A percentile compares a stretch with the other conserved stretches of the same genome.
Evolutionary conservation across 495 filamentous ascomycete genomes (phyloP).

Genomic region (Monascus purpureus): DNA sequence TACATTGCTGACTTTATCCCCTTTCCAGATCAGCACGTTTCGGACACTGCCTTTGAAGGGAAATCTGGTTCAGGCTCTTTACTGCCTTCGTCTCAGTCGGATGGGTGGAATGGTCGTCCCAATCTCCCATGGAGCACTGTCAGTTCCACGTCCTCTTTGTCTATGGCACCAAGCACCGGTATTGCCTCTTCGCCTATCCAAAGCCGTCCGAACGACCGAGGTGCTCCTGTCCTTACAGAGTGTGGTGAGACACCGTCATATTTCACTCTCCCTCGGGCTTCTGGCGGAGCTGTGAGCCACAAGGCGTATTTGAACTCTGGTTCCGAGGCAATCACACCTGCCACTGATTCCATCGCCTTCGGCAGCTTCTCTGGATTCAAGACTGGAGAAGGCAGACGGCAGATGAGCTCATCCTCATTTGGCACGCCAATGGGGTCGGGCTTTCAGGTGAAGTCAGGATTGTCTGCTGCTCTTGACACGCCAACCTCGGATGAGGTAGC

Average conservation of each 20-base stretch:
- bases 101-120: slow-evolving; percentile 35
- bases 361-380: slow-evolving; percentile 16
- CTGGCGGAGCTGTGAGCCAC: slow-evolving; percentile 14
- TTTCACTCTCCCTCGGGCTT: slow-evolving; percentile 22
- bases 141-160: slow-evolving; percentile 31
- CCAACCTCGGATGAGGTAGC: slow-evolving; percentile 17
- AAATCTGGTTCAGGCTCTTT: slow-evolving; percentile 55
- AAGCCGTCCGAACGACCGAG: slow-evolving; percentile 28
- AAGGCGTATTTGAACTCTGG: slow-evolving; percentile 19
- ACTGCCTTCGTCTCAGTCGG: slow-evolving; percentile 48
- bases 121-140: slow-evolving; percentile 41
- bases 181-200: slow-evolving; percentile 38
- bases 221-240: slow-evolving; percentile 23
- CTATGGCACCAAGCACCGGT: slow-evolving; percentile 25
- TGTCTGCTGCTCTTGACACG: slow-evolving; percentile 15
- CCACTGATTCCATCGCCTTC: slow-evolving; percentile 21
- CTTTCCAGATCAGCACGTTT: slow-evolving; percentile 21
- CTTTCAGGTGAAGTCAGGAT: slow-evolving; percentile 11
- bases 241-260: slow-evolving; percentile 24
- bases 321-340: slow-evolving; percentile 21
- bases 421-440: not conserved
- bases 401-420: slow-evolving; percentile 19
- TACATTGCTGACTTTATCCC: too few relatives aligned
- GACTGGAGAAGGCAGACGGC: slow-evolving; percentile 17
- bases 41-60: slow-evolving; percentile 25